Evolutionary conservation across 345 rosid species (phyloP).

Genomic region (Cochlearia excelsa): DNA sequence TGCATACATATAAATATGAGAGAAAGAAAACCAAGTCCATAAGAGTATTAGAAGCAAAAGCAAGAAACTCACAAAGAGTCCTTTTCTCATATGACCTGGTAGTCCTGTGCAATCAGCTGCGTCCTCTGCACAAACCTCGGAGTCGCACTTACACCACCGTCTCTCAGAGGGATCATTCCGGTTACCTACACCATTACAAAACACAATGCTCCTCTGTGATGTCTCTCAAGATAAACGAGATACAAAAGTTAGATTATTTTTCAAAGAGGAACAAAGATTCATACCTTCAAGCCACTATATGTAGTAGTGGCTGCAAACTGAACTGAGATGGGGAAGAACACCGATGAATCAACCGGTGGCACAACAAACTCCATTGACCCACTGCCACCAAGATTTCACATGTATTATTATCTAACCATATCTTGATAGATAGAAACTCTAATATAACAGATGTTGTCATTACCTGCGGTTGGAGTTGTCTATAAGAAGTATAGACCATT

Average conservation of each 20-base stretch:
- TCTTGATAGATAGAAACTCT: conserved; percentile 1
- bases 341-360: conserved; percentile 91
- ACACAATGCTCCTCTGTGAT: too few species aligned
- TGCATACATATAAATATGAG: too few species aligned
- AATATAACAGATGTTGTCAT: background rate
- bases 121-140: conserved; percentile 87
- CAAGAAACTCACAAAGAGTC: background rate
- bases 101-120: conserved; percentile 68
- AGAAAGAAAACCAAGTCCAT: background rate
- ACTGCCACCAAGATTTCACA: conserved; percentile 38
- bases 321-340: conserved; percentile 90
- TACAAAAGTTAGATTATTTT: too few species aligned
- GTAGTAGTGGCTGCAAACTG: conserved; percentile 77
- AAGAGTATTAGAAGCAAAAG: background rate
- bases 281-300: conserved; percentile 87
- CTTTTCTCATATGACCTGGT: conserved; percentile 51
- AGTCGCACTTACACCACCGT: conserved; percentile 46
- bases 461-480: conserved; percentile 97
- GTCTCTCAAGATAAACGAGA: background rate
- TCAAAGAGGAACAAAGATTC: conserved; percentile 5
- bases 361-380: conserved; percentile 99
- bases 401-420: background rate
- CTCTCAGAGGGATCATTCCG: conserved; percentile 68
- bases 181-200: conserved; percentile 46
- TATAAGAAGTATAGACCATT: conserved; percentile 91